Conservation (phyloP, 202 grass and related monocot species). For the Zoysia matrella region DNA sequence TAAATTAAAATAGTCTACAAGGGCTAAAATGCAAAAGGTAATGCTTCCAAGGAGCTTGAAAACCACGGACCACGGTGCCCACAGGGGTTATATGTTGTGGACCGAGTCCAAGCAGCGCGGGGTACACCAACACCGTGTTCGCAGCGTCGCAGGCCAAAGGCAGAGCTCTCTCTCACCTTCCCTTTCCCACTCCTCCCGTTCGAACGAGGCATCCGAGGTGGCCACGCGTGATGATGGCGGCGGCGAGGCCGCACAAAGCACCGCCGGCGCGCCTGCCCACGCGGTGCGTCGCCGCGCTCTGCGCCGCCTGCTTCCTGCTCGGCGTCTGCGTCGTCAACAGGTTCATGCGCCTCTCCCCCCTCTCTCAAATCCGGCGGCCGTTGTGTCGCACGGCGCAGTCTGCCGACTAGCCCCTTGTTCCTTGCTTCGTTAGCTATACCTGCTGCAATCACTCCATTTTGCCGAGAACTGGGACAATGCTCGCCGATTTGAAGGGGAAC, state of each 20-base stretch:
- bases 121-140: background rate
- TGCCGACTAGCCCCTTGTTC: background rate
- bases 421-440: background rate
- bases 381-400: too few relatives aligned
- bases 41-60: background rate
- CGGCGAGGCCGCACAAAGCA: slow-evolving; percentile 54
- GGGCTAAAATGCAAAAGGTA: background rate
- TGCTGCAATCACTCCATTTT: background rate
- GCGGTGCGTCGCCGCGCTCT: slow-evolving; percentile 52
- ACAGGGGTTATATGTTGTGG: slow-evolving; percentile 11
- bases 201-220: slow-evolving; percentile 38
- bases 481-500: slow-evolving; percentile 21
- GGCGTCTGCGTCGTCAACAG: slow-evolving; percentile 62
- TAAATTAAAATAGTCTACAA: too few relatives aligned
- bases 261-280: slow-evolving; percentile 46
- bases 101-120: slow-evolving; percentile 31
- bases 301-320: slow-evolving; percentile 67
- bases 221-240: slow-evolving; percentile 24
- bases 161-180: background rate
- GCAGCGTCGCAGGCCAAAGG: background rate
- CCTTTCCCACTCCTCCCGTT: slow-evolving; percentile 26
- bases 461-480: slow-evolving; percentile 15
- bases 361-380: slow-evolving; percentile 36
- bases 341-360: slow-evolving; percentile 31
- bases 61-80: background rate